Percentiles rank a stretch among this genome's conserved stretches.
These are phyloP conservation scores for Tricholoma hemisulphureum DNA, from an alignment of 768 basidiomycete genomes.

Conservation along the genomic window DNA sequence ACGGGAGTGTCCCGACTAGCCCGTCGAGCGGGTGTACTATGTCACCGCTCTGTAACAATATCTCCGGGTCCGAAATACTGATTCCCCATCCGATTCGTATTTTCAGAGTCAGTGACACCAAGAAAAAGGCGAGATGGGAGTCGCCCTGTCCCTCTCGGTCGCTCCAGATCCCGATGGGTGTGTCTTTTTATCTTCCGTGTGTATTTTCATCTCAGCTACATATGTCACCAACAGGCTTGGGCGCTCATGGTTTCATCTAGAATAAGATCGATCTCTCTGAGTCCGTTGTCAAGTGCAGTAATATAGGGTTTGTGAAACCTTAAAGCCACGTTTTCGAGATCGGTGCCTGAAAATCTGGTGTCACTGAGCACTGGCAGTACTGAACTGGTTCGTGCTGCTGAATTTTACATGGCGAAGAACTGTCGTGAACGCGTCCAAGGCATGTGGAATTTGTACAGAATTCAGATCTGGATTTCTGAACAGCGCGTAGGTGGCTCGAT, in stretches of 20 bases:
- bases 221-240: background rate
- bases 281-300: background rate
- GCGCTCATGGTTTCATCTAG: background rate
- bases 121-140: no score
- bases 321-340: conserved; percentile 4
- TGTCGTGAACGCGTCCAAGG: background rate
- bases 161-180: no score
- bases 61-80: no score
- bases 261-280: conserved; percentile 1
- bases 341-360: conserved; percentile 6
- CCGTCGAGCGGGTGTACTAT: no score
- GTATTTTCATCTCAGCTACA: background rate
- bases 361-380: no score
- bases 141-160: no score
- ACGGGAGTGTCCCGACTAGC: no score
- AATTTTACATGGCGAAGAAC: background rate
- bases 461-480: background rate
- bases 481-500: background rate
- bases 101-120: no score
- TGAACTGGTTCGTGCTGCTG: background rate
- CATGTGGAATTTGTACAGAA: background rate
- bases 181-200: no score
- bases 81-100: no score
- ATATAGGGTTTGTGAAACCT: conserved; percentile 1
- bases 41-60: no score